Evolutionary conservation across 371 early-diverging fungal species (phyloP), one percentile per base, ranked within the genome.

Genomic region (Apophysomyces sp.): DNA sequence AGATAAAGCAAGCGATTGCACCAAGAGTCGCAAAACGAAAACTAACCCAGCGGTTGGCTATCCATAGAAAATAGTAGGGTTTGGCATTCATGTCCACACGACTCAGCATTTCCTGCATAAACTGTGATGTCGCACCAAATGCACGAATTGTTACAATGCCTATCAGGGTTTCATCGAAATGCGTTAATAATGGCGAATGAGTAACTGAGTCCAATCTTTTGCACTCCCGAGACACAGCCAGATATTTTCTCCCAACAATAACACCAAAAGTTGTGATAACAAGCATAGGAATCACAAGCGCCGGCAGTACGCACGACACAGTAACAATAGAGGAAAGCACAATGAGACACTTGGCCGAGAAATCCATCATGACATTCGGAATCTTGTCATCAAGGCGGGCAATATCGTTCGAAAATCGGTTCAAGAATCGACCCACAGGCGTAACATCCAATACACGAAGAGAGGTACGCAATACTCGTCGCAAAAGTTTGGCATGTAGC

Each of bases 401-500:
- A 32, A 83, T 74, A 39, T 83, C 83, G 18, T 70, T 67, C 31
- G 72, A 64, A 39, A 95, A 94, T n/a, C 95, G 81, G 71, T 92
- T 93, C 66, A 94, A 66, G 49, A 95, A 89, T 11, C 95, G 88
- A 7, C 95, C 96, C 9, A 95, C 68, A 8, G 97, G 97, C 12
- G 96, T 97, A n/a, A 80, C 86, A 49, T 96, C 96, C 68, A 94
- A 94, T 75, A 95, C 95, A 16, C 89, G 80, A 29, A 94, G 76
- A 21, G 82, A 83, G 2, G 90, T 88, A 8, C 78, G 80, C 54
- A 91, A 64, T 7, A 91, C 78, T 2, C 83, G 69, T 5, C 61
- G 60, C 55, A 92, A 58, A 4, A 89, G 69, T 34, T 65, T 60
- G 37, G 69, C 79, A 61, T 90, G 82, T 11, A 86, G 63, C 0